Evolutionary conservation across 805 yeast species (phyloP).

Genomic region (Wickerhamomyces xylosicus): DNA sequence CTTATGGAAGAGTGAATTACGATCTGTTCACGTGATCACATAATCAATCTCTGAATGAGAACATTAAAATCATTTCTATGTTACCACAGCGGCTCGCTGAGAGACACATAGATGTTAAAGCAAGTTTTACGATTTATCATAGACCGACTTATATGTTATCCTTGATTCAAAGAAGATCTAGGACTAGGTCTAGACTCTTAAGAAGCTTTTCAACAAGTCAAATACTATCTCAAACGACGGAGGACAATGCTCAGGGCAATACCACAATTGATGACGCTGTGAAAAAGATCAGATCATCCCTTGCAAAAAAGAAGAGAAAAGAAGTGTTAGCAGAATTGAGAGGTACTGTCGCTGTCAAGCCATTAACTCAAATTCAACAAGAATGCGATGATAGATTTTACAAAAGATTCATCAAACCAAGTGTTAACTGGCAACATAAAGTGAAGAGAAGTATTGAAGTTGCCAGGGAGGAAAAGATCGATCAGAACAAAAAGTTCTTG

Average conservation of each 20-base stretch:
- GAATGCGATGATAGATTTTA: constrained; percentile 4
- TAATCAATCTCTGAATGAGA: no score
- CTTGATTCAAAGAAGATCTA: no score
- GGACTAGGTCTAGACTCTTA: no score
- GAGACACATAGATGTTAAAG: no score
- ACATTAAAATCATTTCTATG: no score
- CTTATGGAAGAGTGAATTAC: no score
- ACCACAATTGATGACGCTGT: not conserved
- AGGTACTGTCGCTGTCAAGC: constrained; percentile 6
- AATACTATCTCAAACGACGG: no score
- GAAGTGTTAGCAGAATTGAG: constrained; percentile 10
- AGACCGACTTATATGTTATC: no score
- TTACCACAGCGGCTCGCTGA: no score
- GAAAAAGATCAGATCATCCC: not conserved
- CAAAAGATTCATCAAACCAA: constrained; percentile 6
- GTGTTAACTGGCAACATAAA: constrained; percentile 4
- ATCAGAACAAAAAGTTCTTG: not conserved
- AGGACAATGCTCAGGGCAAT: not conserved
- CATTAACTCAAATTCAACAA: constrained; percentile 3
- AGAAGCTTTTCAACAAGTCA: no score
- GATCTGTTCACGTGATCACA: no score
- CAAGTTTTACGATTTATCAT: no score
- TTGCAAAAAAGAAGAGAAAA: constrained; percentile 3
- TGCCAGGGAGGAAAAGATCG: not conserved
- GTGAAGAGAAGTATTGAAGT: constrained; percentile 1